These are phyloP conservation scores for Eucalyptus urophylla DNA, from an alignment of 345 rosid genomes.

Conservation along the genomic window DNA sequence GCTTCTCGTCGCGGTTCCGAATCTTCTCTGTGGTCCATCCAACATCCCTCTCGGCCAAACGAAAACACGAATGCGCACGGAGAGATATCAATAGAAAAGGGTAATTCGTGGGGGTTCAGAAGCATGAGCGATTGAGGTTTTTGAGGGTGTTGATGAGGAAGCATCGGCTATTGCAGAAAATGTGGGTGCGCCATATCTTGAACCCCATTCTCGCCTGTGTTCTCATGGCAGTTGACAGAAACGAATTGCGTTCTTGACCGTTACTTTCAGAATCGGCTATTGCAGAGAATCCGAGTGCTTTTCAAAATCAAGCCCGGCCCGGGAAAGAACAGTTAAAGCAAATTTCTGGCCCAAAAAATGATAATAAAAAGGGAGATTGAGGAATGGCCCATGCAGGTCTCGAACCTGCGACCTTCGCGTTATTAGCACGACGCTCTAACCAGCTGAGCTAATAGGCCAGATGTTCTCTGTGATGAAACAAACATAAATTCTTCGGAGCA, in stretches of 20 bases:
- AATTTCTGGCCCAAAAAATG: neutral
- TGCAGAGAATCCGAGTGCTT: neutral
- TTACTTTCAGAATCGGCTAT: too few species aligned
- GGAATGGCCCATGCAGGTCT: conserved; percentile 39
- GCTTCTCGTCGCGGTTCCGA: neutral
- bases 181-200: neutral
- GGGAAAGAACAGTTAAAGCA: neutral
- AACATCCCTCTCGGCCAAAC: neutral
- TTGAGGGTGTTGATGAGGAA: neutral
- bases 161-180: neutral
- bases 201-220: neutral
- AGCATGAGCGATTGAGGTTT: neutral
- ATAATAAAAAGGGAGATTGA: fast-evolving
- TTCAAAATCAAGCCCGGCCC: neutral
- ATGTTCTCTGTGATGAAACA: fast-evolving
- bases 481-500: fast-evolving
- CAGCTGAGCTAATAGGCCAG: conserved; percentile 38
- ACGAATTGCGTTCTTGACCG: neutral
- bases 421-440: conserved; percentile 98
- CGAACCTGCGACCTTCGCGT: conserved; percentile 84
- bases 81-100: neutral
- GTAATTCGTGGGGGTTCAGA: neutral
- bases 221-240: neutral
- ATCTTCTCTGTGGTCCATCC: neutral
- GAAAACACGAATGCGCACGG: neutral